Evolutionary conservation across 441 rosid genomes (phyloP).

Genomic region (Brassica hybrid): DNA sequence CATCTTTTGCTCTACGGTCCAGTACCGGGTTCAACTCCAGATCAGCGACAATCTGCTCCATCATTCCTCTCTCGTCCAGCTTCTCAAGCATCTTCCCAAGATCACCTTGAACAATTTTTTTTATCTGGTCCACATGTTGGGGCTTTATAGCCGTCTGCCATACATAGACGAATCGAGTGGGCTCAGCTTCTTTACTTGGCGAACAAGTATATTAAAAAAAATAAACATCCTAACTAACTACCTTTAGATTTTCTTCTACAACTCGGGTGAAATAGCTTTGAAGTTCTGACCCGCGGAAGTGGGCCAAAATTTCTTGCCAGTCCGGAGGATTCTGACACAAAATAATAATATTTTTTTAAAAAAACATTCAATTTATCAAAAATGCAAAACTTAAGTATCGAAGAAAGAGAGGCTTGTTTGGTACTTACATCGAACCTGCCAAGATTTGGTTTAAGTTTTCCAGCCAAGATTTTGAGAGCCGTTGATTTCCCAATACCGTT

Average conservation of each 20-base stretch:
- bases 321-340: conserved; percentile 75
- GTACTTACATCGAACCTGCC: conserved; percentile 67
- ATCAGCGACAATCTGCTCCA: conserved; percentile 62
- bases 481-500: conserved; percentile 95
- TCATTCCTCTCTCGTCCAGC: conserved; percentile 73
- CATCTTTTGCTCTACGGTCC: conserved; percentile 75
- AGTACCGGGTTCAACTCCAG: conserved; percentile 77
- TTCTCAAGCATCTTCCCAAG: conserved; percentile 83
- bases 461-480: conserved; percentile 86
- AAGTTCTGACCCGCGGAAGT: conserved; percentile 88
- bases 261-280: conserved; percentile 87
- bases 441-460: conserved; percentile 85
- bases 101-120: conserved; percentile 76
- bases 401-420: neutral
- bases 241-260: conserved; percentile 86
- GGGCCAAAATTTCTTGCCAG: conserved; percentile 89
- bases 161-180: conserved; percentile 22
- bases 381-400: too few species aligned
- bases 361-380: too few species aligned
- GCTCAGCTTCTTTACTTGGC: neutral
- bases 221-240: too few species aligned
- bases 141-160: conserved; percentile 82
- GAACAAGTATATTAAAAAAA: too few species aligned
- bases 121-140: conserved; percentile 89
- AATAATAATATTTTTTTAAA: too few species aligned